Conservation (phyloP, 257 asterid genomes). For the Fraxinus pennsylvanica region DNA sequence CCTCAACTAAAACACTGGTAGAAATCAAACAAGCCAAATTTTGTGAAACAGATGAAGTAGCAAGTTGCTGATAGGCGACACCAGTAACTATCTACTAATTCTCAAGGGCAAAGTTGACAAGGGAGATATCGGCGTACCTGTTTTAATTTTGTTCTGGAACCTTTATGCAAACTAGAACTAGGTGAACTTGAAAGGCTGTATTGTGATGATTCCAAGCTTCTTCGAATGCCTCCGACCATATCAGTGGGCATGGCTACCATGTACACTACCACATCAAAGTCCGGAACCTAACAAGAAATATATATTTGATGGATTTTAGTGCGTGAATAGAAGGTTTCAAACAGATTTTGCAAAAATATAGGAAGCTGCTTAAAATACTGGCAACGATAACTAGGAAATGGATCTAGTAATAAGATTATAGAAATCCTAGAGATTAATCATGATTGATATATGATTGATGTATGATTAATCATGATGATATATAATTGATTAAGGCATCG, state of each 20-base stretch:
- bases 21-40: neutral
- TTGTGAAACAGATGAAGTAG: neutral
- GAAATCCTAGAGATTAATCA: too few species aligned
- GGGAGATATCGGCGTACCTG: conserved; percentile 41
- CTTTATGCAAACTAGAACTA: conserved; percentile 47
- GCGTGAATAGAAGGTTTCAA: neutral
- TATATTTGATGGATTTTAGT: conserved; percentile 5
- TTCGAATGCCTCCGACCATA: conserved; percentile 69
- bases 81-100: neutral
- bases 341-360: conserved; percentile 7
- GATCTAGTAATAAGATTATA: neutral
- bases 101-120: neutral
- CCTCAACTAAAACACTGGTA: neutral
- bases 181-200: conserved; percentile 66
- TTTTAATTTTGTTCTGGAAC: conserved; percentile 37
- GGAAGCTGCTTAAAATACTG: neutral
- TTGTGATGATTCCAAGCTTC: conserved; percentile 77
- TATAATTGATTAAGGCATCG: too few species aligned
- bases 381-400: conserved; percentile 16
- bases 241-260: conserved; percentile 76
- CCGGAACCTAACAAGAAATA: conserved; percentile 59
- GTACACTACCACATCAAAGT: conserved; percentile 65
- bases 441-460: too few species aligned
- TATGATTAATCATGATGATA: too few species aligned
- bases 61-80: neutral